Percentiles rank a stretch among this genome's conserved stretches.
Conservation (phyloP, 352 stramenopile genomes). For the Pythium graminicola region DNA sequence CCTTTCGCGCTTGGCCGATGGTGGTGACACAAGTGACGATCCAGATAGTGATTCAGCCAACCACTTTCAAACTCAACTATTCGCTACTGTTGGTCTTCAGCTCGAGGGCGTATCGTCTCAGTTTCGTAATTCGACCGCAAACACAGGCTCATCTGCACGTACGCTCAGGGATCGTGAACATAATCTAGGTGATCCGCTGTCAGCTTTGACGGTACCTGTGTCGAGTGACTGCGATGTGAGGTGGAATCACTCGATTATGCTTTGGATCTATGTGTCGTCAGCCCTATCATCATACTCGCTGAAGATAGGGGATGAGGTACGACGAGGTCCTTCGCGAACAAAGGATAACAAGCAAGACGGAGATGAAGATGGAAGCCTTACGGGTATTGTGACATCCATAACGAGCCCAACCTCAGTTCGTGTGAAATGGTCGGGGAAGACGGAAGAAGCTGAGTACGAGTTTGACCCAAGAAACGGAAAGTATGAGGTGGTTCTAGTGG, state of each 20-base stretch:
- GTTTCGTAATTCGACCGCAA: constrained; percentile 9
- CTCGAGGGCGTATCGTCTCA: constrained; percentile 42
- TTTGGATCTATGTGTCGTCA: constrained; percentile 58
- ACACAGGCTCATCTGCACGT: neutral
- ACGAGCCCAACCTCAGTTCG: constrained; percentile 33
- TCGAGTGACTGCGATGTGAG: constrained; percentile 26
- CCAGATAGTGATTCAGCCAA: constrained; percentile 31
- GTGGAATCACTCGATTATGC: constrained; percentile 76
- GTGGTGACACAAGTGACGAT: constrained; percentile 2
- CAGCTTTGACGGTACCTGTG: constrained; percentile 35
- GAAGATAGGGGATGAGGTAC: constrained; percentile 63
- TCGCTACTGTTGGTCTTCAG: constrained; percentile 58
- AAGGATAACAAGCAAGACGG: constrained; percentile 16
- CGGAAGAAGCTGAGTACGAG: constrained; percentile 28
- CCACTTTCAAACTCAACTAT: constrained; percentile 61
- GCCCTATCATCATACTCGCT: constrained; percentile 42
- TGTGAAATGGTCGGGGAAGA: constrained; percentile 40
- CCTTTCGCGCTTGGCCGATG: constrained; percentile 54
- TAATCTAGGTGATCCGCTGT: constrained; percentile 36
- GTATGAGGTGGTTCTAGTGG: constrained; percentile 48
- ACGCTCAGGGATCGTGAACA: constrained; percentile 5
- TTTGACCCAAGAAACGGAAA: constrained; percentile 49
- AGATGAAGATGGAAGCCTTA: constrained; percentile 4
- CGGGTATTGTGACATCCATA: constrained; percentile 46
- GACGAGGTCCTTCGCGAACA: constrained; percentile 44